phyloP scores from a whole-genome alignment of 257 asterid species.

The Solanum medicagineum region DNA sequence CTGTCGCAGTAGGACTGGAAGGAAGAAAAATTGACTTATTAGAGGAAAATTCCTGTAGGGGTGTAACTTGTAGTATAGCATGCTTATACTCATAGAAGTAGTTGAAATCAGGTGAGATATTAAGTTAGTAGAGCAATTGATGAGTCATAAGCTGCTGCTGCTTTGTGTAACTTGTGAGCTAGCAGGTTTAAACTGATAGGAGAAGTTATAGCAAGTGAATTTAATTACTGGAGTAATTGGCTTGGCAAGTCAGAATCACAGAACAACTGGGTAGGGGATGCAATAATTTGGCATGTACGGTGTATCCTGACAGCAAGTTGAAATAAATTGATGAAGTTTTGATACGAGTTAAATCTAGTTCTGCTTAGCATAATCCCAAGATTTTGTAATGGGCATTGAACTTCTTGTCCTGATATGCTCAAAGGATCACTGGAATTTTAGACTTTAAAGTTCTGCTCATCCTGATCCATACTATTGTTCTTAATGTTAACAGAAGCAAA shows the following conservation, averaged over 20 bases:
- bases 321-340: not conserved
- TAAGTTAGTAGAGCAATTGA: not conserved
- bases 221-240: not conserved
- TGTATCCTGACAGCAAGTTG: not conserved
- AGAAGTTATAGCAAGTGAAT: not conserved
- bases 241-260: not conserved
- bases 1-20: not conserved
- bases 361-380: not conserved
- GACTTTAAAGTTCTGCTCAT: not conserved
- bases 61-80: not conserved
- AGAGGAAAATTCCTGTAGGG: not conserved
- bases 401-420: not conserved
- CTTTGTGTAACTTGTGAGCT: not conserved
- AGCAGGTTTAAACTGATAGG: not conserved
- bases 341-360: not conserved
- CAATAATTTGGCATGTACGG: not conserved
- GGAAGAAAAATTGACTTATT: not conserved
- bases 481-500: slow-evolving; percentile 45
- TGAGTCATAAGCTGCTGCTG: not conserved
- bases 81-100: not conserved
- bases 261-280: not conserved
- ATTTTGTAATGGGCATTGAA: not conserved
- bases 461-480: not conserved
- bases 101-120: not conserved
- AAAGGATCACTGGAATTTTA: not conserved